Conservation (phyloP, 192 early-diverging fungal species). For the Backusella luteola region DNA sequence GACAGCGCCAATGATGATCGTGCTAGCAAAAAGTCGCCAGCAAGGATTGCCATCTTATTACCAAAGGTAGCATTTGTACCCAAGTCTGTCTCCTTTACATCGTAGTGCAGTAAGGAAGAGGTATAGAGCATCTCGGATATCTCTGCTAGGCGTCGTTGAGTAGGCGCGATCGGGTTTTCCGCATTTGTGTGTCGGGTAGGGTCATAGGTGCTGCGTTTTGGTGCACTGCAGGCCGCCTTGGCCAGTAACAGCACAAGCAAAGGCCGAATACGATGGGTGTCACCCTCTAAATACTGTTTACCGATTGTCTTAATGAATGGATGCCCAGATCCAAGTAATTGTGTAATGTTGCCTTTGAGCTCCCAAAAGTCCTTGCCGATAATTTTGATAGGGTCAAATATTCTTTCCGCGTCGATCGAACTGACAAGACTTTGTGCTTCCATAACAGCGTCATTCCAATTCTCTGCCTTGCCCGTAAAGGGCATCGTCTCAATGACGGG, state of each 20-base stretch:
- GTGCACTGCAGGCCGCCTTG: conserved; percentile 74
- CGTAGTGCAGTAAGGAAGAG: conserved; percentile 93
- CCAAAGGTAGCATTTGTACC: conserved; percentile 84
- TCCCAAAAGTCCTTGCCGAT: conserved; percentile 83
- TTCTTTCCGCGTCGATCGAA: conserved; percentile 22
- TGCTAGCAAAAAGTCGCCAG: conserved; percentile 90
- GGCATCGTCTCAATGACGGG: conserved; percentile 24
- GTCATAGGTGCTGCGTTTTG: conserved; percentile 39
- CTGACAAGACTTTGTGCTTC: conserved; percentile 50
- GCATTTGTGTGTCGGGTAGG: conserved; percentile 8
- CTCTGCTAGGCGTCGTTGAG: conserved; percentile 93
- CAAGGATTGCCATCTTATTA: conserved; percentile 97
- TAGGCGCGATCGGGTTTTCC: conserved; percentile 63
- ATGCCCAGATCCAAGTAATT: conserved; percentile 83
- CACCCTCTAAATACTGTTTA: conserved; percentile 82
- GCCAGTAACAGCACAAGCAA: conserved; percentile 87
- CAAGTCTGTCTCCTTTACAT: conserved; percentile 78
- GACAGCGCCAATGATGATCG: conserved; percentile 89
- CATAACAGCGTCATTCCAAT: conserved; percentile 51
- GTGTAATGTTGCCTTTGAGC: conserved; percentile 81
- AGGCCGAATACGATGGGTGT: conserved; percentile 92
- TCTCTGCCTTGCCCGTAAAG: conserved; percentile 32
- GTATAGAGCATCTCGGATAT: conserved; percentile 99
- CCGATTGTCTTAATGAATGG: conserved; percentile 87
- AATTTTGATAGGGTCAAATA: conserved; percentile 73